Evolutionary conservation across 352 stramenopile species (phyloP).

Genomic region (Globisporangium okanoganense): DNA sequence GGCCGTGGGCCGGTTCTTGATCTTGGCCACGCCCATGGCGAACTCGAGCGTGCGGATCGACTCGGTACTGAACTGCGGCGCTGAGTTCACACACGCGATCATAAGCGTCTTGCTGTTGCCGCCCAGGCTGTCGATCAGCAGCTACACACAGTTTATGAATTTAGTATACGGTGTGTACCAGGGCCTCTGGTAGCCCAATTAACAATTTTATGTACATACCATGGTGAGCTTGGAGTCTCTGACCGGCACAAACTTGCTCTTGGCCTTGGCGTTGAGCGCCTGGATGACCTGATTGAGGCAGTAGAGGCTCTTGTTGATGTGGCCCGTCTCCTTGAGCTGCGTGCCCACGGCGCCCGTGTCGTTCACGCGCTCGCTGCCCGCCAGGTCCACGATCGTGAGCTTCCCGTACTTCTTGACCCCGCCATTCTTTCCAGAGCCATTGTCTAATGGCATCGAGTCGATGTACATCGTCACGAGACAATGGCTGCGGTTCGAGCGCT

Average conservation of each 20-base stretch:
- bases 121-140: conserved; percentile 67
- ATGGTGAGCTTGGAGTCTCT: conserved; percentile 77
- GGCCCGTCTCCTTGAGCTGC: conserved; percentile 67
- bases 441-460: conserved; percentile 36
- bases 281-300: conserved; percentile 77
- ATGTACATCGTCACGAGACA: conserved; percentile 81
- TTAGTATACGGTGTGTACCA: neutral
- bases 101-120: conserved; percentile 79
- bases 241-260: conserved; percentile 59
- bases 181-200: neutral
- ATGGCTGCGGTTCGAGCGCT: conserved; percentile 70
- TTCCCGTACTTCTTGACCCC: conserved; percentile 62
- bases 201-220: conserved; percentile 13
- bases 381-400: conserved; percentile 72
- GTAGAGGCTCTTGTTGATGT: conserved; percentile 82
- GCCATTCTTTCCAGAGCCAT: neutral
- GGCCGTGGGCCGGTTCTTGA: conserved; percentile 67
- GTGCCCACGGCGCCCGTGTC: conserved; percentile 55
- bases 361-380: conserved; percentile 59
- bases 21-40: conserved; percentile 76
- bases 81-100: conserved; percentile 67
- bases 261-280: conserved; percentile 50
- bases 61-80: conserved; percentile 52
- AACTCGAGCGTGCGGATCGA: conserved; percentile 72
- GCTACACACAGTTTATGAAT: conserved; percentile 16